Evolutionary conservation across 129 eudicot genomes (phyloP).

Genomic region (Tanacetum coccineum): DNA sequence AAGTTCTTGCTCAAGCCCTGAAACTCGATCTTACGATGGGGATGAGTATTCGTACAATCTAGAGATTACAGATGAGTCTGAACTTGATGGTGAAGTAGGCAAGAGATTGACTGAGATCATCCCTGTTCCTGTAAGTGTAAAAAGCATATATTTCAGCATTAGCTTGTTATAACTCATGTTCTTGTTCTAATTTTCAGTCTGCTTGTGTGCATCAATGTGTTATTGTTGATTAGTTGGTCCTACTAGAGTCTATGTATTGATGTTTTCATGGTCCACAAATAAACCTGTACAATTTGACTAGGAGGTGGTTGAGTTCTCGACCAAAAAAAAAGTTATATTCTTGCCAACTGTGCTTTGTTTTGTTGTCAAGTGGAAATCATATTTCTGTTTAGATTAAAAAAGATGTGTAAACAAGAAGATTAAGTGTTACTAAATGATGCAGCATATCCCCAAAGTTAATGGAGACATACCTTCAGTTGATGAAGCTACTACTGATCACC

Average conservation of each 20-base stretch:
- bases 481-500: slow-evolving; percentile 94
- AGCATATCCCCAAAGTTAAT: slow-evolving; percentile 90
- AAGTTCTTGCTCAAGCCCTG: slow-evolving; percentile 82
- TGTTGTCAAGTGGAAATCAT: too few relatives aligned
- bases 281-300: too few relatives aligned
- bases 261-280: too few relatives aligned
- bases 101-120: slow-evolving; percentile 69
- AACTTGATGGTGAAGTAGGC: slow-evolving; percentile 92
- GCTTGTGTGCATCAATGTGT: too few relatives aligned
- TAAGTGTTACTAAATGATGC: slow-evolving; percentile 24
- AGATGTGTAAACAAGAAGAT: neutral
- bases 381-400: neutral
- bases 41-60: slow-evolving; percentile 53
- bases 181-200: too few relatives aligned
- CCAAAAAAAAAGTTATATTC: too few relatives aligned
- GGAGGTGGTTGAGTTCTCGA: too few relatives aligned
- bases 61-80: slow-evolving; percentile 71
- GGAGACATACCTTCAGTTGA: slow-evolving; percentile 94
- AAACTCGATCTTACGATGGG: slow-evolving; percentile 58
- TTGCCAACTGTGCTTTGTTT: too few relatives aligned
- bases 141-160: neutral
- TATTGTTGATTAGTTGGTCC: too few relatives aligned
- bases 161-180: too few relatives aligned
- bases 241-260: too few relatives aligned
- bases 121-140: slow-evolving; percentile 77